Evolutionary conservation across 257 asterid genomes (phyloP).

Genomic region (Eustoma russellianum): DNA sequence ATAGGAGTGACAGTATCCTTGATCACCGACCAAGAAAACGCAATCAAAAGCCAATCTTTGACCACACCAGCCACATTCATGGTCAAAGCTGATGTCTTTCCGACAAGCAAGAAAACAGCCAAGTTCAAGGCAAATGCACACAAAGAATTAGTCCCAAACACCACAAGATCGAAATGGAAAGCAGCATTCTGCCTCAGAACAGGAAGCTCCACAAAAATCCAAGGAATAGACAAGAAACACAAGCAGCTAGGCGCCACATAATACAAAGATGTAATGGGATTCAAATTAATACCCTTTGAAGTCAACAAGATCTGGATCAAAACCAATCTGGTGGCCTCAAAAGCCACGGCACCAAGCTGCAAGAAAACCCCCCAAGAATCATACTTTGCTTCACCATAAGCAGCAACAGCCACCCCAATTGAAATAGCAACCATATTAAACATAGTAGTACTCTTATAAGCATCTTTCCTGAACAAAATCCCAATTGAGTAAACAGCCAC

Average conservation of each 20-base stretch:
- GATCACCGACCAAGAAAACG: slow-evolving; percentile 80
- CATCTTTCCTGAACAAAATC: slow-evolving; percentile 38
- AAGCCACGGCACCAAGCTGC: slow-evolving; percentile 48
- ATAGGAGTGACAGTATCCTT: slow-evolving; percentile 63
- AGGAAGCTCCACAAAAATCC: slow-evolving; percentile 59
- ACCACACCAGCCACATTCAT: slow-evolving; percentile 81
- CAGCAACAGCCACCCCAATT: slow-evolving; percentile 63
- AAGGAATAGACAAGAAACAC: slow-evolving; percentile 40
- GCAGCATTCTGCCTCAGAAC: slow-evolving; percentile 16
- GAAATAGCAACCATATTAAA: slow-evolving; percentile 63
- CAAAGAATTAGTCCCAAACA: slow-evolving; percentile 58
- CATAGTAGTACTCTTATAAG: too few species aligned
- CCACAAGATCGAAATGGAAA: slow-evolving; percentile 34
- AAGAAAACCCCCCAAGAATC: slow-evolving; percentile 62
- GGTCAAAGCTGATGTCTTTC: slow-evolving; percentile 76
- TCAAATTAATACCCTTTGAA: slow-evolving; percentile 49
- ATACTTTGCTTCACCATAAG: slow-evolving; percentile 65
- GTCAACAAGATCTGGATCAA: slow-evolving; percentile 59
- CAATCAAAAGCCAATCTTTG: slow-evolving; percentile 69
- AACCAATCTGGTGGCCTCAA: slow-evolving; percentile 63
- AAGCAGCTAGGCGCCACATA: slow-evolving; percentile 66
- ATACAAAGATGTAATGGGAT: slow-evolving; percentile 60
- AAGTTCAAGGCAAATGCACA: slow-evolving; percentile 70
- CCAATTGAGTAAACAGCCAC: slow-evolving; percentile 62
- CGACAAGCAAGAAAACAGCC: slow-evolving; percentile 66